A percentile compares a stretch with the other conserved stretches of the same genome.
Evolutionary conservation across 2,329 filamentous ascomycete genomes (phyloP).

Genomic region (Alternaria ventricosa): DNA sequence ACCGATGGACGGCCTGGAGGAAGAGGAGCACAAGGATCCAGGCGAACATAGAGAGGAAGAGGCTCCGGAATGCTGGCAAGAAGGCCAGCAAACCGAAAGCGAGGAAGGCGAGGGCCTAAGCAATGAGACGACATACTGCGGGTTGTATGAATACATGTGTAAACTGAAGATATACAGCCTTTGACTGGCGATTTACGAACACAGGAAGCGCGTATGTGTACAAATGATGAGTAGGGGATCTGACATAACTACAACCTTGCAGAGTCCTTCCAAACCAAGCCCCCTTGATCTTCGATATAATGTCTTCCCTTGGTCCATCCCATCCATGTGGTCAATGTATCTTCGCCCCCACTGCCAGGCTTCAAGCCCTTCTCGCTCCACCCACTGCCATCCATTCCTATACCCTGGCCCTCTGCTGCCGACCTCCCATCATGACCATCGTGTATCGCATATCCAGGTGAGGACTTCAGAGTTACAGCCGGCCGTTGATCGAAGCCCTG

Average conservation of each 20-base stretch:
- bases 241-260: slow-evolving; percentile 29
- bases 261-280: slow-evolving; percentile 54
- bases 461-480: slow-evolving; percentile 70
- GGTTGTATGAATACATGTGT: slow-evolving; percentile 5
- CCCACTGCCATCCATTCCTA: slow-evolving; percentile 69
- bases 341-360: slow-evolving; percentile 76
- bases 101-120: slow-evolving; percentile 28
- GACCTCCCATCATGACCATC: slow-evolving; percentile 51
- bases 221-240: neutral
- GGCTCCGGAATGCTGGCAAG: slow-evolving; percentile 56
- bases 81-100: slow-evolving; percentile 40
- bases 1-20: slow-evolving; percentile 70
- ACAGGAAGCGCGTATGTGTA: neutral
- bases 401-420: slow-evolving; percentile 65
- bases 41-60: slow-evolving; percentile 62
- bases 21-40: slow-evolving; percentile 62
- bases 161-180: neutral
- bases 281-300: slow-evolving; percentile 62
- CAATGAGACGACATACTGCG: neutral
- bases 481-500: slow-evolving; percentile 72
- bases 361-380: slow-evolving; percentile 67
- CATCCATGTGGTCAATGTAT: slow-evolving; percentile 72
- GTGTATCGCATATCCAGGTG: slow-evolving; percentile 70
- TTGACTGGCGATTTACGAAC: neutral
- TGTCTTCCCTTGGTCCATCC: slow-evolving; percentile 77